Percentiles rank a stretch among this genome's conserved stretches.
These are phyloP conservation scores for Pulveroboletus sp. DNA, from an alignment of 768 basidiomycete genomes.

Conservation along the genomic window DNA sequence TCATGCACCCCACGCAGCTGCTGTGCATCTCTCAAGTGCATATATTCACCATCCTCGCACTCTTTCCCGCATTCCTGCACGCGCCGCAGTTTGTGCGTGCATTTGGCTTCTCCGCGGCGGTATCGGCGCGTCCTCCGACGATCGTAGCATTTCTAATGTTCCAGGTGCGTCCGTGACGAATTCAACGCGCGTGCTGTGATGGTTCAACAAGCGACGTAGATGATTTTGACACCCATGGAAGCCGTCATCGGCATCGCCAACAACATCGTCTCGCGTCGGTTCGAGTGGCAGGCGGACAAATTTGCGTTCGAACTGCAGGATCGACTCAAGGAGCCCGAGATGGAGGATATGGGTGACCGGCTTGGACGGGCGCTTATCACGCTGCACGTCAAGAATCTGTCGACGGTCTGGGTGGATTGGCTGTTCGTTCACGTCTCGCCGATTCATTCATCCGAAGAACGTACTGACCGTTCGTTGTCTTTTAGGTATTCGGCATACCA, in stretches of 20 bases:
- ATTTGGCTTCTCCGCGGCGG: conserved; percentile 70
- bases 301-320: conserved; percentile 76
- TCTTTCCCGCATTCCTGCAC: conserved; percentile 87
- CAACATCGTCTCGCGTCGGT: conserved; percentile 79
- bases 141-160: conserved; percentile 85
- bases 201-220: conserved; percentile 34
- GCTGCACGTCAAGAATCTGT: conserved; percentile 89
- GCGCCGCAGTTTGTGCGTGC: conserved; percentile 74
- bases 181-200: too few relatives aligned
- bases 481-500: conserved; percentile 88
- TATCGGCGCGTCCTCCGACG: conserved; percentile 68
- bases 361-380: conserved; percentile 79
- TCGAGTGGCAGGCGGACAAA: conserved; percentile 91
- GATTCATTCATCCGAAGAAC: too few relatives aligned
- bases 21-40: conserved; percentile 83
- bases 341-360: conserved; percentile 82
- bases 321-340: conserved; percentile 41
- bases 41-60: conserved; percentile 78
- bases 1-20: conserved; percentile 86
- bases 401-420: conserved; percentile 94
- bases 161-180: conserved; percentile 53
- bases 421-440: conserved; percentile 45
- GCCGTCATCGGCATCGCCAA: conserved; percentile 66
- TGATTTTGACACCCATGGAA: conserved; percentile 79
- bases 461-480: neutral